Base-by-base conservation (phyloP, 352 stramenopile species). In the Halophytophthora polymorphica region DNA sequence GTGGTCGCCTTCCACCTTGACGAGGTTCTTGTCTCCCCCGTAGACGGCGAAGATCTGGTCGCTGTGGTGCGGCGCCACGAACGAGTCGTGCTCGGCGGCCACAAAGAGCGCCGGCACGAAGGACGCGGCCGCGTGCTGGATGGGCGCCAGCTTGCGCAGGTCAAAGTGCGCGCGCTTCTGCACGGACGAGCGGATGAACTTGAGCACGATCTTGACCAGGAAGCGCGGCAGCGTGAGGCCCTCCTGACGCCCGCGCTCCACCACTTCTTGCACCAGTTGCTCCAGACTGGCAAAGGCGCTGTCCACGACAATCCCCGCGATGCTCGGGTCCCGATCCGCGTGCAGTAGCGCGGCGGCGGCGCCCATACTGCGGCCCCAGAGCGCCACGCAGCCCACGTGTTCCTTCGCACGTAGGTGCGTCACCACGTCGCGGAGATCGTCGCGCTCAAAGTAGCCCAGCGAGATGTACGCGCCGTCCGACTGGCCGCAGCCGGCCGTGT, bases 311-410 rank as follows among this genome's bases (percentile, higher is more conserved):
- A 98, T 98, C 18, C 89, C 96, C 2, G 93, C 93, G 60, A 99
- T 99, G 13, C 85, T 97, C 18, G 96, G 95, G 73, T 99, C 96
- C 23, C 96, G 73, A 65, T 98, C 93, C 0, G 88, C 96, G 72
- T 99, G 96, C 58, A 99, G 82, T n/a, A 99, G 73, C 11, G 96
- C 95, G 0, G 97, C 99, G 1, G 96, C 96, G 6, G 97, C 97
- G 17, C 97, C 97, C 97, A 99, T 99, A 58, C 87, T 98, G 50
- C 97, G 64, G 2, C 97, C 97, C 97, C 97, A 99, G 1, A 99
- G 66, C 11, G 89, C 96, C 46, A 99, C 97, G 2, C 88, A 93
- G n/a, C 83, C 96, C 7, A 98, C 86, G 34, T 90, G 84, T 53
- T 85, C 85, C 0, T 88, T 94, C 4, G 66, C 66, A 5, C 96